A percentile compares a stretch with the other conserved stretches of the same genome.
These are phyloP conservation scores for Calocybe indica DNA, from an alignment of 768 basidiomycete species.

Conservation along the genomic window DNA sequence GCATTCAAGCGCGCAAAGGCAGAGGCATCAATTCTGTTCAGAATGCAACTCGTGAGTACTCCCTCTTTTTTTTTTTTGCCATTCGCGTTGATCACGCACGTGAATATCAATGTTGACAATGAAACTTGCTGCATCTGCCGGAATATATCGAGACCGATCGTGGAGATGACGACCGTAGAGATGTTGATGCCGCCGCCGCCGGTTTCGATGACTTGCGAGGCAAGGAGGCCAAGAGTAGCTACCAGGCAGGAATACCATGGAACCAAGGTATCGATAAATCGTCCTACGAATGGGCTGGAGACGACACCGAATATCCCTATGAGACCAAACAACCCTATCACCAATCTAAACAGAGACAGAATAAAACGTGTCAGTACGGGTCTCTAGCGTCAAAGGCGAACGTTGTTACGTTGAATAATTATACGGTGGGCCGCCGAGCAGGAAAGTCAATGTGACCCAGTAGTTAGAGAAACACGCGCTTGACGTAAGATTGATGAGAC, in stretches of 20 bases:
- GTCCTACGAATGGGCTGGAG: constrained; percentile 64
- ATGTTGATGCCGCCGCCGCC: constrained; percentile 67
- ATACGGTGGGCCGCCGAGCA: constrained; percentile 73
- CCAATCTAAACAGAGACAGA: constrained; percentile 23
- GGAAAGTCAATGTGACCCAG: constrained; percentile 78
- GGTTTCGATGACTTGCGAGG: constrained; percentile 59
- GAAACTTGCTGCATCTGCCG: constrained; percentile 73
- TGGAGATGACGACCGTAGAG: constrained; percentile 62
- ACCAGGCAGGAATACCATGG: constrained; percentile 75
- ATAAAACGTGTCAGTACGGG: background rate
- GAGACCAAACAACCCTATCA: constrained; percentile 71
- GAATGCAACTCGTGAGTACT: constrained; percentile 4
- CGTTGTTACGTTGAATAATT: constrained; percentile 60
- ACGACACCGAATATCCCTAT: constrained; percentile 69
- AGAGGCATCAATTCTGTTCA: constrained; percentile 30
- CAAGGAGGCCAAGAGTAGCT: constrained; percentile 37
- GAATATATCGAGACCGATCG: constrained; percentile 68
- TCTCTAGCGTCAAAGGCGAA: background rate
- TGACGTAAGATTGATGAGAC: constrained; percentile 54
- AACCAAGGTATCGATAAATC: constrained; percentile 60
- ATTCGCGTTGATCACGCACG: constrained; percentile 23
- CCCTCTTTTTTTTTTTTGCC: background rate
- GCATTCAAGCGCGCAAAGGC: constrained; percentile 76
- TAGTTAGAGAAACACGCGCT: constrained; percentile 56
- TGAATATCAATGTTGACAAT: constrained; percentile 52